Evolutionary conservation across 1,284 basidiomycete genomes (phyloP), one percentile per base, ranked within the genome.

Genomic region (Pseudozyma sp.): DNA sequence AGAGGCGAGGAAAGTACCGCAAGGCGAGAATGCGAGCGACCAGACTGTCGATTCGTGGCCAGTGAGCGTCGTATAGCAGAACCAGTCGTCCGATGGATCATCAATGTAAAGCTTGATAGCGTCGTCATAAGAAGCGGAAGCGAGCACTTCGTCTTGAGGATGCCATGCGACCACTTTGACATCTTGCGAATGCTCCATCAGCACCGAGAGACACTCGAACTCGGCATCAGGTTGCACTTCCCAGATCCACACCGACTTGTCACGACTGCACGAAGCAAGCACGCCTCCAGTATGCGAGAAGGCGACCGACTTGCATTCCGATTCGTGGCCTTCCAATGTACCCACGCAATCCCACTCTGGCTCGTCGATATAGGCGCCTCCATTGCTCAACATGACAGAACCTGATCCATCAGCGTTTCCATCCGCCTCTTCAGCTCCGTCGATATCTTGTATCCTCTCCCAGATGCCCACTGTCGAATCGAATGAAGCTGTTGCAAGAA

Each of bases 241-340:
- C 96, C 97, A 99, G 52, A 99, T 90, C 97, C 97, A 99, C 0
- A 99, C 95, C 14, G 93, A 94, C 86, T 98, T 97, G 87, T 99
- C 97, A 65, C 97, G 88, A 78, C 92, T 93, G 83, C 95, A 97
- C 78, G 92, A 95, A 7, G 96, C 96, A 16, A 99, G 87, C 31
- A 97, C 86, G 6, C 89, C 91, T 0, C 95, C 97, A 25, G 88
- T 88, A 35, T 82, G 78, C 18, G 92, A 95, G 86, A 94, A 99
- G 3, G 91, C 92, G 0, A 98, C 92, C 76, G 91, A 90, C 88
- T 99, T 99, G 87, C 95, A 97, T 85, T 99, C 97, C 53, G 92
- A 95, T 85, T 99, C 97, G 84, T 99, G 97, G 0, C 97, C 97
- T 84, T 98, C 95, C 38, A 98, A 86, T 48, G 93, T 89, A 54